These are phyloP conservation scores for Mycena olivaceomarginata DNA, from an alignment of 768 basidiomycete genomes.

Conservation along the genomic window DNA sequence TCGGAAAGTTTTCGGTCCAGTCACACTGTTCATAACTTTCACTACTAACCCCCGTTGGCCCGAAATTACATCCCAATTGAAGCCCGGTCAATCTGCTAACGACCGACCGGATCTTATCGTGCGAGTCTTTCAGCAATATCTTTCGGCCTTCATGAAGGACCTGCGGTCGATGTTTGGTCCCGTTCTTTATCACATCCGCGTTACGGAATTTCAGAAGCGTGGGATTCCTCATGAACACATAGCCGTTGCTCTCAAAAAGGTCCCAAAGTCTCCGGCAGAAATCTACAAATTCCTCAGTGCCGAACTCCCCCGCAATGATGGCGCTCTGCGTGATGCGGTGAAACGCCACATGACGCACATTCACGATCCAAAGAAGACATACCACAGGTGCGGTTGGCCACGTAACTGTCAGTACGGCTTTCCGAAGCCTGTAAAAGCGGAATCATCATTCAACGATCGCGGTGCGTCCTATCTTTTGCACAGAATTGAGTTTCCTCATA, in stretches of 20 bases:
- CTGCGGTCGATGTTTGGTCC: not conserved
- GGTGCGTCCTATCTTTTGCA: not conserved
- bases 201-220: not conserved
- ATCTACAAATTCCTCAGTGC: not conserved
- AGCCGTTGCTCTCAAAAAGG: not conserved
- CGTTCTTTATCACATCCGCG: not conserved
- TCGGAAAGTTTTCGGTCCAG: too few species aligned
- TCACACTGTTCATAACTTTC: not conserved
- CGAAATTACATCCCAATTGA: too few species aligned
- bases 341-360: not conserved
- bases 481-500: too few species aligned
- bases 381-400: too few species aligned
- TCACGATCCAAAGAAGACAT: not conserved
- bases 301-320: not conserved
- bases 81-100: too few species aligned
- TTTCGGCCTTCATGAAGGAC: not conserved
- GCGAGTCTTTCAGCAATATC: not conserved
- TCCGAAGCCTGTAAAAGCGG: not conserved
- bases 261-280: not conserved
- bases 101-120: too few species aligned
- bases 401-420: too few species aligned
- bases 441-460: not conserved
- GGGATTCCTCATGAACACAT: not conserved
- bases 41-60: too few species aligned
- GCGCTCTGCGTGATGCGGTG: not conserved